These are phyloP conservation scores for Forsythia suspensa DNA, from an alignment of 257 asterid genomes.

Conservation along the genomic window DNA sequence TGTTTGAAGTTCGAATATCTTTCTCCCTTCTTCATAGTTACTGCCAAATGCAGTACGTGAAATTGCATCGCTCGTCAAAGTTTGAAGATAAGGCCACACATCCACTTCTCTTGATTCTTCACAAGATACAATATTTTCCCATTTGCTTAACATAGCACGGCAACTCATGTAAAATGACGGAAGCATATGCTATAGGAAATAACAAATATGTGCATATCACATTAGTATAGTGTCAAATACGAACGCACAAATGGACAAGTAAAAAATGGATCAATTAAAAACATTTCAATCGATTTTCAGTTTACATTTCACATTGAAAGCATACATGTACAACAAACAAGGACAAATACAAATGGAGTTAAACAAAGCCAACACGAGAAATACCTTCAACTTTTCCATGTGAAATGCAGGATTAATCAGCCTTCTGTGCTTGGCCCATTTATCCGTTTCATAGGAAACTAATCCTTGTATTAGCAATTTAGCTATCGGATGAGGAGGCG, in stretches of 20 bases:
- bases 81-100: slow-evolving; percentile 55
- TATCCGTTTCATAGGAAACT: slow-evolving; percentile 36
- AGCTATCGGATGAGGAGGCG: slow-evolving; percentile 22
- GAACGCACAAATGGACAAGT: too few relatives aligned
- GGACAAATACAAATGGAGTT: neutral
- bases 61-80: slow-evolving; percentile 56
- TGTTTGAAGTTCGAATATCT: slow-evolving; percentile 57
- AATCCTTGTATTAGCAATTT: slow-evolving; percentile 40
- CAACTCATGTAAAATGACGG: slow-evolving; percentile 54
- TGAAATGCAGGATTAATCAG: slow-evolving; percentile 60
- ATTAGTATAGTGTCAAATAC: neutral
- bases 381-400: slow-evolving; percentile 44
- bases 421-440: slow-evolving; percentile 64
- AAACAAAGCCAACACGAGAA: neutral
- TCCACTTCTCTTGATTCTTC: slow-evolving; percentile 46
- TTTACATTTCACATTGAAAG: neutral
- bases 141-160: slow-evolving; percentile 56
- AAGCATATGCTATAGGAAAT: slow-evolving; percentile 36
- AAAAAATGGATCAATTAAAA: too few relatives aligned
- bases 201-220: neutral
- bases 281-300: neutral
- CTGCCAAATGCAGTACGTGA: slow-evolving; percentile 65
- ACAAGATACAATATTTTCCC: slow-evolving; percentile 36
- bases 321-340: neutral
- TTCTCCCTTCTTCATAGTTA: slow-evolving; percentile 58